Conservation (phyloP, 371 early-diverging fungal species). For the Rhizopus delemar region DNA sequence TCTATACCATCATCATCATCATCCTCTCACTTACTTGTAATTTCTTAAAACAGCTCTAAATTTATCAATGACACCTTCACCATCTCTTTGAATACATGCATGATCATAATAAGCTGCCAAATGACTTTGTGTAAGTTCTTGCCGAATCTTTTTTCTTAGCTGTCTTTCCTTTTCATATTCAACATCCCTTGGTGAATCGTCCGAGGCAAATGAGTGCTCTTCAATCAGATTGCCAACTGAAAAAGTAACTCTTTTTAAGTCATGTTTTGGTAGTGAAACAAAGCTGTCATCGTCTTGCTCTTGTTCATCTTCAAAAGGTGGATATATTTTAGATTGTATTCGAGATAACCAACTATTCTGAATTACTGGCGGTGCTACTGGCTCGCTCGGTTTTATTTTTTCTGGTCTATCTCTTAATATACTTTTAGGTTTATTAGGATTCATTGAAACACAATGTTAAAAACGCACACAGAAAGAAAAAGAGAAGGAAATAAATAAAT, state of each 20-base stretch:
- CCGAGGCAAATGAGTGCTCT: conserved; percentile 30
- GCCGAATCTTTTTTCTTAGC: background rate
- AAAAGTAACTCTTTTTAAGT: conserved; percentile 46
- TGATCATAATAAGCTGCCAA: conserved; percentile 41
- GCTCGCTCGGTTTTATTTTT: background rate
- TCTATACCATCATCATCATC: background rate
- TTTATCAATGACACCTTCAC: conserved; percentile 30
- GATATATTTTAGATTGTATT: conserved; percentile 23
- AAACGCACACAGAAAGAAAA: conserved; percentile 9
- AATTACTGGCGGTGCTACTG: conserved; percentile 5
- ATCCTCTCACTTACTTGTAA: conserved; percentile 30
- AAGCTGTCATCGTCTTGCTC: conserved; percentile 8
- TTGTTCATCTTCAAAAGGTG: conserved; percentile 11
- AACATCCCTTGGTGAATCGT: conserved; percentile 24
- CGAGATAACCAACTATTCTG: conserved; percentile 20
- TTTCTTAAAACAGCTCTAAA: conserved; percentile 31
- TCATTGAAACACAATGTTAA: conserved; percentile 4
- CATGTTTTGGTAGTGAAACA: conserved; percentile 31
- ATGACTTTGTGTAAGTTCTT: conserved; percentile 10
- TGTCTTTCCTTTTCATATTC: conserved; percentile 19
- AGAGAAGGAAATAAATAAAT: conserved; percentile 5
- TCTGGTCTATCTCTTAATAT: conserved; percentile 23
- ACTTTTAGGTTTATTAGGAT: conserved; percentile 19
- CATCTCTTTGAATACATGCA: conserved; percentile 43
- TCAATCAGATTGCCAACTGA: conserved; percentile 36